Percentiles rank a stretch among this genome's conserved stretches.
Conservation (phyloP, 1,284 basidiomycete genomes). For the Puccinia hordei region DNA sequence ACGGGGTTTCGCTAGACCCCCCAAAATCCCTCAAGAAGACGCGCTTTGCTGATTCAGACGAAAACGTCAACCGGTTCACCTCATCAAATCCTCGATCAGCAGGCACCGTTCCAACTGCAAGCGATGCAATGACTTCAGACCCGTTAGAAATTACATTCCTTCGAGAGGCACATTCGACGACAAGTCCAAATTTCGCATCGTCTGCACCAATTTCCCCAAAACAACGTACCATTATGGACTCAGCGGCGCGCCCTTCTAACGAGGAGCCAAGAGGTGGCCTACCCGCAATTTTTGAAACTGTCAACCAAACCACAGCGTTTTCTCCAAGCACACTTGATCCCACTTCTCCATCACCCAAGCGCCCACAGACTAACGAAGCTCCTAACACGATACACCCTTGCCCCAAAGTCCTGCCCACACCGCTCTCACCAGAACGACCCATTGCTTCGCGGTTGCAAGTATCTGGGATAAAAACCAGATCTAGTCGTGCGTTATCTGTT, state of each 20-base stretch:
- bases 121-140: neutral
- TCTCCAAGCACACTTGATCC: neutral
- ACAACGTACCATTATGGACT: neutral
- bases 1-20: slow-evolving; percentile 7
- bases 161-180: neutral
- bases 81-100: neutral
- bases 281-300: neutral
- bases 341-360: neutral
- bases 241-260: neutral
- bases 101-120: neutral
- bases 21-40: slow-evolving; percentile 44
- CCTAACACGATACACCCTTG: neutral
- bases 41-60: slow-evolving; percentile 37
- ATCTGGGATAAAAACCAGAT: neutral
- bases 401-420: neutral
- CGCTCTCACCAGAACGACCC: slow-evolving; percentile 37
- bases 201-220: neutral
- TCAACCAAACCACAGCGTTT: neutral
- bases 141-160: neutral
- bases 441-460: slow-evolving; percentile 36
- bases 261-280: neutral
- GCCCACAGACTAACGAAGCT: neutral
- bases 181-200: neutral
- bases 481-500: neutral
- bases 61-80: slow-evolving; percentile 3